These are phyloP conservation scores for Endogone sp. DNA, from an alignment of 192 early-diverging fungal genomes.

Conservation along the genomic window DNA sequence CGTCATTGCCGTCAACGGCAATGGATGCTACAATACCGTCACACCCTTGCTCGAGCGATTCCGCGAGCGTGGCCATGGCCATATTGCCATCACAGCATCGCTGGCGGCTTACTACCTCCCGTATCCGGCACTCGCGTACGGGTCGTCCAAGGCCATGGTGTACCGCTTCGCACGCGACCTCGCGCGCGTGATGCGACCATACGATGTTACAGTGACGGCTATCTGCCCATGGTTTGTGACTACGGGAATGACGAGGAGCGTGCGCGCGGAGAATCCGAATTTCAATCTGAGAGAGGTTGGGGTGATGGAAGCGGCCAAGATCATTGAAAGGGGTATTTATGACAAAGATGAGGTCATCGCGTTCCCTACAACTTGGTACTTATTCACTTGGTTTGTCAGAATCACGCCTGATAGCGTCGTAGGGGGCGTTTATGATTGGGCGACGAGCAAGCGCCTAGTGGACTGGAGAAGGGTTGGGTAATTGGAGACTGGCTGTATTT, in stretches of 20 bases:
- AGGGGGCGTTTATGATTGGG: no score
- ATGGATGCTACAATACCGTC: slow-evolving; percentile 12
- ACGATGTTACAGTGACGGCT: slow-evolving; percentile 6
- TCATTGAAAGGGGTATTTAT: slow-evolving; percentile 6
- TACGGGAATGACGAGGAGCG: slow-evolving; percentile 3
- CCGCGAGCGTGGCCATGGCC: slow-evolving; percentile 5
- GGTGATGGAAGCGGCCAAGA: neutral
- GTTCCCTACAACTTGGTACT: neutral
- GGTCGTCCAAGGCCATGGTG: slow-evolving; percentile 13
- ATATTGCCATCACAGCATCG: slow-evolving; percentile 14
- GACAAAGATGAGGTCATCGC: slow-evolving; percentile 11
- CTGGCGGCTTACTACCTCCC: slow-evolving; percentile 8
- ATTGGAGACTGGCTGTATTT: no score
- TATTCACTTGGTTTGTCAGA: no score
- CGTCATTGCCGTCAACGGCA: slow-evolving; percentile 16
- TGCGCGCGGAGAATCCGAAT: neutral
- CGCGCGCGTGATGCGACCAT: neutral
- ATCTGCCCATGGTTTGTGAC: slow-evolving; percentile 12
- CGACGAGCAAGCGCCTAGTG: no score
- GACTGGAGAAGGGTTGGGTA: no score
- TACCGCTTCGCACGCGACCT: slow-evolving; percentile 16
- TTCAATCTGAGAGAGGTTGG: neutral
- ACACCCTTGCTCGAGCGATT: slow-evolving; percentile 15
- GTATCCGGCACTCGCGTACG: slow-evolving; percentile 5
- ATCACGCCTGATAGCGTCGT: no score